Percentiles rank a stretch among this genome's conserved stretches.
phyloP scores from a whole-genome alignment of 306 rosid genomes.

The Quercus aquifolioides region DNA sequence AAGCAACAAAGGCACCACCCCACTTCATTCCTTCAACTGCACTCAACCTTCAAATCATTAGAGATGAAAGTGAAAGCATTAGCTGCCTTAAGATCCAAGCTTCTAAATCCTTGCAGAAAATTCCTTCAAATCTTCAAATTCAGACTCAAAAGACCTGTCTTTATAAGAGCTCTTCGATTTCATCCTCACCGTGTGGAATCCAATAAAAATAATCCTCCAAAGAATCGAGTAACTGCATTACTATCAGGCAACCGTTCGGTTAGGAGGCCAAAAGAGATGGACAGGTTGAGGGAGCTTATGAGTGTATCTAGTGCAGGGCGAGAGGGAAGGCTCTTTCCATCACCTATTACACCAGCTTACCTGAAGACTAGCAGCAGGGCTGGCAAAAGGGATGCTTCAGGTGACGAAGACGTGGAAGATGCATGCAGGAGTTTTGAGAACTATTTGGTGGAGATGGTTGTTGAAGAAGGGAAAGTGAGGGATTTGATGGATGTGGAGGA shows the following conservation, averaged over 20 bases:
- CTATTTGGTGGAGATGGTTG: conserved; percentile 83
- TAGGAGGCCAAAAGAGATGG: conserved; percentile 26
- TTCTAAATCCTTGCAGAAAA: conserved; percentile 61
- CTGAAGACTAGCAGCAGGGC: conserved; percentile 8
- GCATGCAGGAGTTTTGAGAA: conserved; percentile 91
- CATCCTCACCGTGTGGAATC: conserved; percentile 12
- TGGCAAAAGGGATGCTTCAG: conserved; percentile 17
- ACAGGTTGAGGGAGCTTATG: conserved; percentile 17
- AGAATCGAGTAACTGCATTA: conserved; percentile 31
- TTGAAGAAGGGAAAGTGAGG: conserved; percentile 71
- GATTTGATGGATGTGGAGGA: conserved; percentile 87
- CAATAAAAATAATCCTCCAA: conserved; percentile 10
- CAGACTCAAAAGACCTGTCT: conserved; percentile 48
- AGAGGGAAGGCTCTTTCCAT: conserved; percentile 28
- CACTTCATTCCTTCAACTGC: conserved; percentile 39
- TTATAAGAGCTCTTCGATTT: conserved; percentile 37
- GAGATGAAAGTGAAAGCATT: conserved; percentile 64
- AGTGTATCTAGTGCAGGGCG: conserved; percentile 25
- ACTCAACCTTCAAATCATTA: conserved; percentile 39
- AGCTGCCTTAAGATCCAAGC: conserved; percentile 71
- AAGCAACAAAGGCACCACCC: conserved; percentile 16
- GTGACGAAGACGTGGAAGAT: conserved; percentile 55
- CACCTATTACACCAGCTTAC: conserved; percentile 54
- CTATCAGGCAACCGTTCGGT: conserved; percentile 37
- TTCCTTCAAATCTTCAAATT: conserved; percentile 48